Percentiles rank a stretch among this genome's conserved stretches.
Evolutionary conservation across 805 yeast genomes (phyloP).

Genomic region (Barnettozyma californica): DNA sequence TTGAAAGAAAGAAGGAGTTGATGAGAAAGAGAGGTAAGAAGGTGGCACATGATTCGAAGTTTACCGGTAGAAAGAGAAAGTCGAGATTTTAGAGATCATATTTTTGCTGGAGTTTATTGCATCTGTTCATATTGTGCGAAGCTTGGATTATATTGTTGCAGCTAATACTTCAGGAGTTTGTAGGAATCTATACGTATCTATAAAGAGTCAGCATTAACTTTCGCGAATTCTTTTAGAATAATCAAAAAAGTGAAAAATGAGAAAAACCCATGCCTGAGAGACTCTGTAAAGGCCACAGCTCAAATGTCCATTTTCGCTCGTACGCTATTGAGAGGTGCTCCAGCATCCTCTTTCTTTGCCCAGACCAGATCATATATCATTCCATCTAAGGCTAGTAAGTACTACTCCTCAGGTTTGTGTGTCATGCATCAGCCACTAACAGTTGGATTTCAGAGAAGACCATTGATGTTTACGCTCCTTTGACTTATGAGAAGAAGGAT

Average conservation of each 20-base stretch:
- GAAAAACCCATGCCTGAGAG: background rate
- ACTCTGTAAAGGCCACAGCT: background rate
- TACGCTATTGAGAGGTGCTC: background rate
- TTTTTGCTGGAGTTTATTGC: background rate
- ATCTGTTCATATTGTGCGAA: background rate
- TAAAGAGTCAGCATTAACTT: background rate
- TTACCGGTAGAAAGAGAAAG: conserved; percentile 80
- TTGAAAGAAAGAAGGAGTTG: conserved; percentile 85
- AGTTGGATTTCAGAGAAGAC: conserved; percentile 4
- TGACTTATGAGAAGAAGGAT: conserved; percentile 9
- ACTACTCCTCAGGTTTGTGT: too few species aligned
- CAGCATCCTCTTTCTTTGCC: conserved; percentile 1
- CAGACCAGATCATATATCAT: conserved; percentile 12
- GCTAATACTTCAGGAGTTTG: background rate
- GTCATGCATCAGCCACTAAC: background rate
- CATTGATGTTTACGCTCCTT: conserved; percentile 21
- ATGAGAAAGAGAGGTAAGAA: conserved; percentile 86
- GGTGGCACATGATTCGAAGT: conserved; percentile 87
- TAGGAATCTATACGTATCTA: too few species aligned
- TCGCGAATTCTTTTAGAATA: background rate
- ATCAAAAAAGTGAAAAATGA: background rate
- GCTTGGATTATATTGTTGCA: background rate
- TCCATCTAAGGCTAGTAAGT: conserved; percentile 14
- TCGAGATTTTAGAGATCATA: conserved; percentile 44
- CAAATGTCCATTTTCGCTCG: background rate